Base-by-base conservation (phyloP, 2,329 filamentous ascomycete species). In the Metarhizium rileyi region DNA sequence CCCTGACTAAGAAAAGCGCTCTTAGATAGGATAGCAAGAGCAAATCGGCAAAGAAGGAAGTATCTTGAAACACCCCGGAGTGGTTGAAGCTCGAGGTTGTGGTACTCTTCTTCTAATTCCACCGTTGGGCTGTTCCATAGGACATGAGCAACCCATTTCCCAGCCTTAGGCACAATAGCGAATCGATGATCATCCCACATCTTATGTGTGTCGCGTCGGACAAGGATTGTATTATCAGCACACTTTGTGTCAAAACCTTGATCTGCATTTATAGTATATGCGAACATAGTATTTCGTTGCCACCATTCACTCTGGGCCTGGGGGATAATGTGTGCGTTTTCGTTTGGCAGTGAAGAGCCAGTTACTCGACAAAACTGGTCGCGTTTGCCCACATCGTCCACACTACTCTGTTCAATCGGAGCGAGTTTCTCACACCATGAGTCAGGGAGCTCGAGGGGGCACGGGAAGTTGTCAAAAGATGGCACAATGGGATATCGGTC, bases 251-350 rank as follows among this genome's bases (percentile, higher is more conserved):
- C 47, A 7, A 35, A 36, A 22, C 47, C 38, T 27, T 46, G 47
- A 44, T 50, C 47, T n/a, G 50, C 36, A 26, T 52, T 52, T 16
- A 44, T 23, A 5, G 44, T 47, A 25, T 45, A 47, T 10, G 44
- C 43, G 33, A 50, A 52, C 47, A 52, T 52, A 40, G 36, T 47
- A 44, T 52, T 52, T 28, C 47, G 43, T 40, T 52, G 47, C 50
- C 47, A 52, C 44, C 30, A 47, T 40, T 45, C 50, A 44, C 50
- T 50, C n/a, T 47, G 35, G 23, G 47, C 44, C 30, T 50, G 28
- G 14, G 50, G 50, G n/a, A 52, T 49, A 10, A 52, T 47, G 38
- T 50, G 47, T 22, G 47, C 47, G 38, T 35, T 35, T 38, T 50
- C 50, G 23, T 49, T 52, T 20, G 47, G 43, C 20, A 50, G 44